Conservation (phyloP, 225 moss, liverwort and hornwort genomes). For the Physcomitrellopsis africana region DNA sequence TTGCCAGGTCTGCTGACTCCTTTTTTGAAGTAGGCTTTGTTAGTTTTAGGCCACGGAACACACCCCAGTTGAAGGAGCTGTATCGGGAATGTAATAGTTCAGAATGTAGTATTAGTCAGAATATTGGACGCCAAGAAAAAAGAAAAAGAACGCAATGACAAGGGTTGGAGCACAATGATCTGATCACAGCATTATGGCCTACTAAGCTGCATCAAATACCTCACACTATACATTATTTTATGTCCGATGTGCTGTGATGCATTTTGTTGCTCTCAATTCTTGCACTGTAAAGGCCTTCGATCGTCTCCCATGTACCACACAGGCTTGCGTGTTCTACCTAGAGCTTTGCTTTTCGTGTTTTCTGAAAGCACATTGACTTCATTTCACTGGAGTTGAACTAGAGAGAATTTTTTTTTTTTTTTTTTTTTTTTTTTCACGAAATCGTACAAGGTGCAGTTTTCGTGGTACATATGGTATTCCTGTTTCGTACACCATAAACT, state of each 20-base stretch:
- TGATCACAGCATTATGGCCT: slow-evolving; percentile 18
- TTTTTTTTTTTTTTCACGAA: too few species aligned
- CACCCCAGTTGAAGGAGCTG: slow-evolving; percentile 50
- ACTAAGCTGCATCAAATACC: neutral
- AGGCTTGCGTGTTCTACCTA: too few species aligned
- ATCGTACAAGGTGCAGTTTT: too few species aligned
- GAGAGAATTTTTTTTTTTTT: too few species aligned
- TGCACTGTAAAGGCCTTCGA: too few species aligned
- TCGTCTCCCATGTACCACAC: too few species aligned
- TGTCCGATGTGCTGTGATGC: neutral
- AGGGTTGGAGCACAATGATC: slow-evolving; percentile 32
- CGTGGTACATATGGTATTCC: too few species aligned
- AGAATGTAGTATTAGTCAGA: slow-evolving; percentile 35
- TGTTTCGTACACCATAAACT: too few species aligned
- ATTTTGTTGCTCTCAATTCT: neutral
- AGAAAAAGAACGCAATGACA: slow-evolving; percentile 35
- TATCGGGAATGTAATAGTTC: slow-evolving; percentile 42
- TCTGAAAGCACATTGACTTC: neutral
- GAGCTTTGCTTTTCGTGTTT: too few species aligned
- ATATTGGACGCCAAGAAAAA: slow-evolving; percentile 26
- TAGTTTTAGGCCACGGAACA: slow-evolving; percentile 47
- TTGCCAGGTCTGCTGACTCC: slow-evolving; percentile 45
- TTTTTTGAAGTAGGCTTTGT: slow-evolving; percentile 42
- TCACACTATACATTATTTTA: neutral
- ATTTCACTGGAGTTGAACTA: too few species aligned